Evolutionary conservation across 2,329 filamentous ascomycete species (phyloP).

Genomic region (Fusarium coffeatum): DNA sequence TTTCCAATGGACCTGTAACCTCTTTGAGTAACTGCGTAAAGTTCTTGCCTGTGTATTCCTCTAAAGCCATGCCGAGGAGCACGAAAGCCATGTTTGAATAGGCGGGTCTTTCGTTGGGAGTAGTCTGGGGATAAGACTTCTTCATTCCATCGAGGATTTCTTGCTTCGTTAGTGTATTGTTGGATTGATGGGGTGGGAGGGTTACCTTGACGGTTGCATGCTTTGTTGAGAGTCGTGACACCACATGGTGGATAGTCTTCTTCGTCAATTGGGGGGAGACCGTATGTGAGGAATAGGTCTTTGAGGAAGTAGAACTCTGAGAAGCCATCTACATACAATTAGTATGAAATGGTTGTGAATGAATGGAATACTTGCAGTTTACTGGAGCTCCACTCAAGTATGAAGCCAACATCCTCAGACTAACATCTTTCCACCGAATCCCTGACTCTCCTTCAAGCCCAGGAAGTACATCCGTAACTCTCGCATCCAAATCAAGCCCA

Average conservation of each 20-base stretch:
- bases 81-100: constrained; percentile 58
- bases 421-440: constrained; percentile 53
- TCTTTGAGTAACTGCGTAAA: constrained; percentile 46
- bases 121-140: constrained; percentile 46
- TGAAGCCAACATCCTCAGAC: constrained; percentile 52
- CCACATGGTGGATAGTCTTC: constrained; percentile 53
- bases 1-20: constrained; percentile 24
- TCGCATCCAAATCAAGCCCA: constrained; percentile 49
- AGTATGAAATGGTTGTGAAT: not conserved
- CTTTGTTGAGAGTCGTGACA: constrained; percentile 50
- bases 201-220: constrained; percentile 51
- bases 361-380: constrained; percentile 47
- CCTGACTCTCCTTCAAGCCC: constrained; percentile 43
- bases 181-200: fast-evolving
- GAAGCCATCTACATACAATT: constrained; percentile 43
- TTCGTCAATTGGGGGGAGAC: constrained; percentile 52
- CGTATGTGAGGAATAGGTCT: constrained; percentile 50
- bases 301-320: constrained; percentile 53
- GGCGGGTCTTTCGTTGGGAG: constrained; percentile 50
- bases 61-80: constrained; percentile 52
- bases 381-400: constrained; percentile 53
- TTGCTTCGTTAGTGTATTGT: constrained; percentile 12
- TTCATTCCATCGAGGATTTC: constrained; percentile 51
- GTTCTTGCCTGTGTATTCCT: constrained; percentile 46
- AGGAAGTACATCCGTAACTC: constrained; percentile 52